Conservation (phyloP, 305 asterid species). For the Galium porrigens region DNA sequence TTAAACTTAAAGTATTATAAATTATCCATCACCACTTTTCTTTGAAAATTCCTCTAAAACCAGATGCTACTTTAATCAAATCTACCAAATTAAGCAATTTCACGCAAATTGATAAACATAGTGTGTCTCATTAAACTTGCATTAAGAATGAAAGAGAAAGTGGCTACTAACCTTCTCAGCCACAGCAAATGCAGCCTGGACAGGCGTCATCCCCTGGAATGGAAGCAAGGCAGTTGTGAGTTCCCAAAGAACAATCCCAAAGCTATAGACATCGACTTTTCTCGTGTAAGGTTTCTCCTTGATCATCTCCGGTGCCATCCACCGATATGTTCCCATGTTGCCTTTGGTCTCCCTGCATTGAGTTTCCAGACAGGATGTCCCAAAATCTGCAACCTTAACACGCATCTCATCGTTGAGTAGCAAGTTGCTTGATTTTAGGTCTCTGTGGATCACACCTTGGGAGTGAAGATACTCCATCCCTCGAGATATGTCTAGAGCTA, state of each 20-base stretch:
- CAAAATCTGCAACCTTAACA: slow-evolving; percentile 84
- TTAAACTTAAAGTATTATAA: no score
- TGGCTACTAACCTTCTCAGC: slow-evolving; percentile 56
- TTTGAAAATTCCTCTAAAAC: no score
- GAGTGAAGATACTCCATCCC: slow-evolving; percentile 90
- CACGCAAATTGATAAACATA: neutral
- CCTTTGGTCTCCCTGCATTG: slow-evolving; percentile 67
- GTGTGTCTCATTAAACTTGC: neutral
- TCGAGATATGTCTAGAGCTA: slow-evolving; percentile 76
- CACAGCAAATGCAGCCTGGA: slow-evolving; percentile 93
- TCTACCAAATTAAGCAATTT: no score
- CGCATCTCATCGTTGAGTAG: slow-evolving; percentile 84
- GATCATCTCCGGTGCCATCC: slow-evolving; percentile 98
- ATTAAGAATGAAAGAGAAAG: no score
- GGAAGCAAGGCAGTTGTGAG: slow-evolving; percentile 82
- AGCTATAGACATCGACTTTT: slow-evolving; percentile 82
- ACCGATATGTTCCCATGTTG: slow-evolving; percentile 84
- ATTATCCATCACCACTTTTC: no score
- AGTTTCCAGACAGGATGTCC: slow-evolving; percentile 77
- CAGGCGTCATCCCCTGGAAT: slow-evolving; percentile 86
- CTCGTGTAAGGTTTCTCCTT: slow-evolving; percentile 61
- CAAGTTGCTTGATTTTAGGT: slow-evolving; percentile 79
- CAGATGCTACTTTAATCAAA: no score
- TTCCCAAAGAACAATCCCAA: slow-evolving; percentile 89
- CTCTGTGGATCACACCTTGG: slow-evolving; percentile 82